Evolutionary conservation across 345 rosid species (phyloP).

Genomic region (Camelina laxa): DNA sequence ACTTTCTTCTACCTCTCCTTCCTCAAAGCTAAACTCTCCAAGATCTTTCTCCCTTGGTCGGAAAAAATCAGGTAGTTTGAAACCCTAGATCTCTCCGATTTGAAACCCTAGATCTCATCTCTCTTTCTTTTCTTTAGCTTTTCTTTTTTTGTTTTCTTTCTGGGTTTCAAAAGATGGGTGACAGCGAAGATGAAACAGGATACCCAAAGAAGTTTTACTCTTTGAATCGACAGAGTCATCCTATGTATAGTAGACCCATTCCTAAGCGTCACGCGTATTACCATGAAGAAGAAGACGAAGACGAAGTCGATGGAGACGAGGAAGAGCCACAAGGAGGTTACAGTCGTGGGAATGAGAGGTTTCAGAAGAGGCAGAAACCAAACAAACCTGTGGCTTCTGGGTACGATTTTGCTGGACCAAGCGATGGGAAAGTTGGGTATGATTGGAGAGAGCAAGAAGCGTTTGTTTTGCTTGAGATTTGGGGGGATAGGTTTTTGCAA

Average conservation of each 20-base stretch:
- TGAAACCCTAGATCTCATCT: constrained; percentile 43
- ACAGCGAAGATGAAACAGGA: constrained; percentile 72
- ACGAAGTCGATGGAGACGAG: constrained; percentile 45
- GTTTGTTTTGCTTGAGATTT: constrained; percentile 77
- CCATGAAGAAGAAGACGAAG: constrained; percentile 44
- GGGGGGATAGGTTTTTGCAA: constrained; percentile 91
- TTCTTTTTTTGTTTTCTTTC: not conserved
- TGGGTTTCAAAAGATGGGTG: constrained; percentile 61
- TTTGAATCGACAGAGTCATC: constrained; percentile 64
- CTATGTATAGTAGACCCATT: constrained; percentile 42
- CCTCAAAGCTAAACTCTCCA: not conserved
- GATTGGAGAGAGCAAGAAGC: constrained; percentile 96
- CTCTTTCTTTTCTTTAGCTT: constrained; percentile 18
- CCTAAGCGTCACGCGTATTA: constrained; percentile 45
- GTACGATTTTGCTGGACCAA: constrained; percentile 76
- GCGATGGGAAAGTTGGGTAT: constrained; percentile 67
- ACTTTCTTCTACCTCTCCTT: not conserved
- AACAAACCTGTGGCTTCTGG: constrained; percentile 69
- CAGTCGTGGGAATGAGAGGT: constrained; percentile 56
- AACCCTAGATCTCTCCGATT: constrained; percentile 33
- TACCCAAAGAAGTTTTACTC: constrained; percentile 64
- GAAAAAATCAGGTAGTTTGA: constrained; percentile 15
- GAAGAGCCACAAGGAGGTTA: constrained; percentile 47
- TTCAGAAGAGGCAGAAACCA: constrained; percentile 72
- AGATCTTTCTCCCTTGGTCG: not conserved